Conservation (phyloP, 345 rosid species). For the Raphanus raphanistrum region DNA sequence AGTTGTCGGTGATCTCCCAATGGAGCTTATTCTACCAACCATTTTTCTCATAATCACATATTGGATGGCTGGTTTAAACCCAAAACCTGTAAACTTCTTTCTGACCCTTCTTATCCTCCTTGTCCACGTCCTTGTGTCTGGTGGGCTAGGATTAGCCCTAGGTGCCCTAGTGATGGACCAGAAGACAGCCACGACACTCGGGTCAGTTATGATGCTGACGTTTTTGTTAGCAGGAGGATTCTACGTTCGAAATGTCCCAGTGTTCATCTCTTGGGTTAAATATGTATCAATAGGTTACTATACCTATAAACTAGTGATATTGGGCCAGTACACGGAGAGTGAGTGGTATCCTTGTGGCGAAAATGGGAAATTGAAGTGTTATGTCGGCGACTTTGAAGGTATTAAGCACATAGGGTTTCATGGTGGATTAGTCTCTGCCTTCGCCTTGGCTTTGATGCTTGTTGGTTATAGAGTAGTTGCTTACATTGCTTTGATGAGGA, state of each 20-base stretch:
- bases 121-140: conserved; percentile 79
- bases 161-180: conserved; percentile 89
- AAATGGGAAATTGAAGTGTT: conserved; percentile 45
- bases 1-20: conserved; percentile 60
- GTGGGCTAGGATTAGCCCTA: conserved; percentile 81
- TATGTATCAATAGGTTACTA: conserved; percentile 79
- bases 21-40: conserved; percentile 69
- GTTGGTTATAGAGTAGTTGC: conserved; percentile 81
- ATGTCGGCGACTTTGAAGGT: conserved; percentile 66
- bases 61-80: conserved; percentile 71
- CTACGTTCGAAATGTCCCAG: conserved; percentile 78
- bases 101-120: conserved; percentile 54
- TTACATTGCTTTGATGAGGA: conserved; percentile 64
- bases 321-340: conserved; percentile 63
- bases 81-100: conserved; percentile 41
- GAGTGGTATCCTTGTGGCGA: conserved; percentile 65
- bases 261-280: conserved; percentile 78
- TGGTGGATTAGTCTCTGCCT: conserved; percentile 47
- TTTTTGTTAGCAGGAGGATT: conserved; percentile 82
- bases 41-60: conserved; percentile 57
- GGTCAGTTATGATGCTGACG: conserved; percentile 84
- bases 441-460: conserved; percentile 70
- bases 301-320: conserved; percentile 79
- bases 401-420: conserved; percentile 53
- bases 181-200: conserved; percentile 80